phyloP scores from a whole-genome alignment of 2,329 filamentous ascomycete genomes.

The Colletotrichum sp. region DNA sequence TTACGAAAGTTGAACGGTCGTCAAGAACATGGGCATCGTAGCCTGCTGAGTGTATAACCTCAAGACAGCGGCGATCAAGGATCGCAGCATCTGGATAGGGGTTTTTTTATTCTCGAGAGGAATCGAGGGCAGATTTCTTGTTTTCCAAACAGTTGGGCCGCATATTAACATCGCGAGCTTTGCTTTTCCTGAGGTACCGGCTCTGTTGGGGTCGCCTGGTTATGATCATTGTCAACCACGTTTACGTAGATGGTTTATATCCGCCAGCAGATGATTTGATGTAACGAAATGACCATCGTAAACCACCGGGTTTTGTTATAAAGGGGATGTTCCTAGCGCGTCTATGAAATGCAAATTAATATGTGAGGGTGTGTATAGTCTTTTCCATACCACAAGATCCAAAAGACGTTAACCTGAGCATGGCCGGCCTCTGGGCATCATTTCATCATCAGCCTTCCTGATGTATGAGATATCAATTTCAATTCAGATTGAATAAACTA shows the following conservation, averaged over 20 bases:
- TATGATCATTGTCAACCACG: background rate
- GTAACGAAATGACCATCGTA: accelerated
- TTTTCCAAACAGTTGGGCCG: background rate
- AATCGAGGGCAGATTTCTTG: background rate
- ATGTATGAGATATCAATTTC: too few species aligned
- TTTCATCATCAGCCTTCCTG: too few species aligned
- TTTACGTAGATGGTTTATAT: background rate
- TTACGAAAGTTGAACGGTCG: background rate
- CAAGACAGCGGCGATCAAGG: background rate
- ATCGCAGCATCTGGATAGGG: background rate
- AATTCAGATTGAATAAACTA: too few species aligned
- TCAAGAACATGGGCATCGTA: background rate
- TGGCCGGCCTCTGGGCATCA: too few species aligned
- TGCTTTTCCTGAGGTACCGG: too few species aligned
- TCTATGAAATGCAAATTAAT: too few species aligned
- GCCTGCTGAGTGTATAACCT: accelerated
- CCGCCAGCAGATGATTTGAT: background rate
- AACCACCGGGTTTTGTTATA: accelerated
- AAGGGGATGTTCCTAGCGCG: accelerated
- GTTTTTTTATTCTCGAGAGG: too few species aligned
- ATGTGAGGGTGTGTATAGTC: too few species aligned
- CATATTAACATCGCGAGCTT: too few species aligned
- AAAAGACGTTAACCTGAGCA: too few species aligned
- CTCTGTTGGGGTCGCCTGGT: background rate
- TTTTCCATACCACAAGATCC: too few species aligned